A percentile compares a stretch with the other conserved stretches of the same genome.
These are phyloP conservation scores for Purshia tridentata DNA, from an alignment of 306 rosid genomes.

Conservation along the genomic window DNA sequence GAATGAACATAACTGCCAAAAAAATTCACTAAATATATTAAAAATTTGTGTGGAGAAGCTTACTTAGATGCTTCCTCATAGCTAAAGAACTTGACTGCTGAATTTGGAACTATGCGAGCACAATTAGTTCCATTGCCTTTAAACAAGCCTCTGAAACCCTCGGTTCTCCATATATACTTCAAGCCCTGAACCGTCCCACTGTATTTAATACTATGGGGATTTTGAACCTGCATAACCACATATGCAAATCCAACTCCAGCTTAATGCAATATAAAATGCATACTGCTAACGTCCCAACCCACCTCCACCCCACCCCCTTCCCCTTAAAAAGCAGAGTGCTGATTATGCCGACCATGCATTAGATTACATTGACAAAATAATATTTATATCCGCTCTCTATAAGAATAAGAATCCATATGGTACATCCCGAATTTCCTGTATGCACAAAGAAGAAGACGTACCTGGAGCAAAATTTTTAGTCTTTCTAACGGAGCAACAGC, in stretches of 20 bases:
- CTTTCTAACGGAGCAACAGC: slow-evolving; percentile 69
- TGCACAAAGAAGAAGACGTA: slow-evolving; percentile 15
- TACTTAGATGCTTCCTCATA: slow-evolving; percentile 67
- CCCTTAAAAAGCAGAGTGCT: neutral
- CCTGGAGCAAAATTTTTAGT: slow-evolving; percentile 67
- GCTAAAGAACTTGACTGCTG: slow-evolving; percentile 71
- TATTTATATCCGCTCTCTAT: neutral
- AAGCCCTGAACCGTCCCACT: slow-evolving; percentile 63
- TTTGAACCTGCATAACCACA: slow-evolving; percentile 50
- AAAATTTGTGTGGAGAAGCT: slow-evolving; percentile 14
- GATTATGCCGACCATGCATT: neutral
- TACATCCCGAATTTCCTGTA: neutral
- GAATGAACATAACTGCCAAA: neutral
- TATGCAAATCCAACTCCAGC: slow-evolving; percentile 21
- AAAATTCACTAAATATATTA: neutral
- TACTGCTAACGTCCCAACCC: neutral
- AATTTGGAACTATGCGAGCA: slow-evolving; percentile 72
- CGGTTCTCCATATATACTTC: slow-evolving; percentile 57
- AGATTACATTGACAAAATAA: slow-evolving; percentile 2
- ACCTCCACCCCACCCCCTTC: neutral
- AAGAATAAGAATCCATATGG: neutral
- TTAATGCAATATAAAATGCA: neutral
- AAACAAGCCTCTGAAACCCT: slow-evolving; percentile 63
- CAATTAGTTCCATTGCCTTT: slow-evolving; percentile 79
- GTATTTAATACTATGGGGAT: slow-evolving; percentile 48